phyloP scores from a whole-genome alignment of 495 filamentous ascomycete species.

The Xylaria sp. region DNA sequence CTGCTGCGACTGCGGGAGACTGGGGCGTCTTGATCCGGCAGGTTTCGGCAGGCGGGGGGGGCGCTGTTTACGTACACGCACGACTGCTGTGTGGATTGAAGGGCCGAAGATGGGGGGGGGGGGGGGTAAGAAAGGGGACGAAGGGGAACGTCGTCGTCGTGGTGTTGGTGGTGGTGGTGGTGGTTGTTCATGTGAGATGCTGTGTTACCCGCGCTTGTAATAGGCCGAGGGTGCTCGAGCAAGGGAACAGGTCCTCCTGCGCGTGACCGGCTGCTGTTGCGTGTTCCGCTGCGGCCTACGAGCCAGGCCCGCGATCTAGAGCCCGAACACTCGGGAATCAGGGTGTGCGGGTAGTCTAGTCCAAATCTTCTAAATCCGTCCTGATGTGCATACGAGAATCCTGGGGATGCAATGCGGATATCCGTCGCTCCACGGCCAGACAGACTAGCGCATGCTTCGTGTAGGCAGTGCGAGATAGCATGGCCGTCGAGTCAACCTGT shows the following conservation, averaged over 20 bases:
- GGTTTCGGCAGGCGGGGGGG: background rate
- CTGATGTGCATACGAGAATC: conserved; percentile 14
- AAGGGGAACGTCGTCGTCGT: background rate
- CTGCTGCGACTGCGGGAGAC: conserved; percentile 1
- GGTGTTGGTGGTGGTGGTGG: background rate
- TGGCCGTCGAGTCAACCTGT: background rate
- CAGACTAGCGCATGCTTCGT: background rate
- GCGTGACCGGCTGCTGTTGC: conserved; percentile 21
- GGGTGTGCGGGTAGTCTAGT: conserved; percentile 15
- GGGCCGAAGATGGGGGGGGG: too few relatives aligned
- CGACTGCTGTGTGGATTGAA: too few relatives aligned
- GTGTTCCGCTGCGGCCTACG: conserved; percentile 16
- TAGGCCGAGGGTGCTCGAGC: background rate
- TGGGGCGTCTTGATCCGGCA: conserved; percentile 15
- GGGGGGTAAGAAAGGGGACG: background rate
- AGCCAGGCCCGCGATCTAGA: conserved; percentile 20
- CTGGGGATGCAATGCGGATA: conserved; percentile 3
- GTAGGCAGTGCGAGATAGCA: background rate
- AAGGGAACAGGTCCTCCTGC: conserved; percentile 2
- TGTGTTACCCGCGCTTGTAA: conserved; percentile 9
- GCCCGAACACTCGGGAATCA: conserved; percentile 23
- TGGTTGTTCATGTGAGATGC: conserved; percentile 18
- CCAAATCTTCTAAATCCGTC: background rate
- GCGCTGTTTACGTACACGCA: background rate
- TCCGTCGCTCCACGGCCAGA: background rate